Percentiles rank a stretch among this genome's conserved stretches.
phyloP scores from a whole-genome alignment of 2,329 filamentous ascomycete genomes.

The Hymenoscyphus occultus region DNA sequence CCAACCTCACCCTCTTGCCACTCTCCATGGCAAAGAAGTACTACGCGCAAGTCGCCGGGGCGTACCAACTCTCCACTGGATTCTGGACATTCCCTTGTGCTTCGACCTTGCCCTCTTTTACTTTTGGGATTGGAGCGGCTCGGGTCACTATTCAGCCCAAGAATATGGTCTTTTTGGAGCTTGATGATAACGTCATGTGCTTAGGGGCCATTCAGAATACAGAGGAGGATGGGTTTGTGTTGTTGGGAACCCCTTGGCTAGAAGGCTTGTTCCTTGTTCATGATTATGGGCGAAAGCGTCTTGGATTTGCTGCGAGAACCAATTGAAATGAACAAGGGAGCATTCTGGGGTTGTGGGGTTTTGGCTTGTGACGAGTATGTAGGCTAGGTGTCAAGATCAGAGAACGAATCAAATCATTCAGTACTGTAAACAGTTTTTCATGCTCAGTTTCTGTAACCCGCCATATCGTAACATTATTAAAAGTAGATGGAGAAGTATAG shows the following conservation, averaged over 20 bases:
- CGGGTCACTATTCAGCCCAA: slow-evolving; percentile 33
- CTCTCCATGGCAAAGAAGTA: slow-evolving; percentile 34
- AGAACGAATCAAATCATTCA: too few species aligned
- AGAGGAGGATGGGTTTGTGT: slow-evolving; percentile 17
- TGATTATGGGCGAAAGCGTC: slow-evolving; percentile 23
- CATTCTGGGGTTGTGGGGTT: not conserved
- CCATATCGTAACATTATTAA: too few species aligned
- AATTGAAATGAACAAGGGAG: not conserved
- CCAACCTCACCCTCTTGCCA: slow-evolving; percentile 38
- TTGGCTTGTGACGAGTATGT: not conserved
- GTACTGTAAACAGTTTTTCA: too few species aligned
- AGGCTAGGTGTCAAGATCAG: not conserved
- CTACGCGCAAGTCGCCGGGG: slow-evolving; percentile 36
- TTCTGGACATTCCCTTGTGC: slow-evolving; percentile 37
- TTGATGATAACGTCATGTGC: slow-evolving; percentile 23
- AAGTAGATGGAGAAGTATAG: too few species aligned
- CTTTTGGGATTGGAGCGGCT: slow-evolving; percentile 33
- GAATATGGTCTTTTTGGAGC: slow-evolving; percentile 35
- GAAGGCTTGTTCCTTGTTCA: slow-evolving; percentile 27
- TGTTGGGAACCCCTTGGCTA: slow-evolving; percentile 22
- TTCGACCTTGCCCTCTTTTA: slow-evolving; percentile 35
- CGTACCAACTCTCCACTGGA: slow-evolving; percentile 27
- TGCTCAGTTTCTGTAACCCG: too few species aligned
- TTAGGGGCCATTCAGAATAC: slow-evolving; percentile 26
- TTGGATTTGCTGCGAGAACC: slow-evolving; percentile 22